Percentiles rank a stretch among this genome's conserved stretches.
Evolutionary conservation across 2,329 filamentous ascomycete species (phyloP).

Genomic region (Furcasterigmium sp.): DNA sequence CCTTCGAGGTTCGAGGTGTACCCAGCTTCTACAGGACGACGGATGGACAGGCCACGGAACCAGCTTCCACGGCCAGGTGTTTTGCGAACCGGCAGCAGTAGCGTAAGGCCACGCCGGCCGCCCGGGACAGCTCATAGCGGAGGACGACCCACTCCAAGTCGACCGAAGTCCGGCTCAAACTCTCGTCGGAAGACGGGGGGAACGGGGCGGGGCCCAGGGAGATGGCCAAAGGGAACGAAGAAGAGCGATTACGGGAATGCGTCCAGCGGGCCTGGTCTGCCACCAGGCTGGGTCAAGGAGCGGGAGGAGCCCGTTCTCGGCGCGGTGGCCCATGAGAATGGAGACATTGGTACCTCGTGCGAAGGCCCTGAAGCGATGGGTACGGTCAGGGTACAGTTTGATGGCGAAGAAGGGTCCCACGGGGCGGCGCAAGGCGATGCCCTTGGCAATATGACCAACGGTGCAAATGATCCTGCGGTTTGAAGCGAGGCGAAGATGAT

Average conservation of each 20-base stretch:
- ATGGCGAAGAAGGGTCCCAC: background rate
- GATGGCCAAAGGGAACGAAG: conserved; percentile 64
- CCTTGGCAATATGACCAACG: no score
- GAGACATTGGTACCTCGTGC: background rate
- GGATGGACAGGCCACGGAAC: conserved; percentile 39
- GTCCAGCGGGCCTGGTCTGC: conserved; percentile 58
- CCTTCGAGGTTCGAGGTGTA: conserved; percentile 72
- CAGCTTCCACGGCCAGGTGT: conserved; percentile 32
- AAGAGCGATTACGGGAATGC: conserved; percentile 65
- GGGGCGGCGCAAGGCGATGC: no score
- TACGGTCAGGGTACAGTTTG: background rate
- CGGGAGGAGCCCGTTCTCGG: conserved; percentile 14
- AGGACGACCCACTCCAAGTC: conserved; percentile 18
- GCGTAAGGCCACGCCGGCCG: conserved; percentile 33
- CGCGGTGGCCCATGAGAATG: conserved; percentile 20
- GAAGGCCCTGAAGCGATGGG: background rate
- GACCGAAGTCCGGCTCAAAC: conserved; percentile 34
- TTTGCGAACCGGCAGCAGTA: conserved; percentile 26
- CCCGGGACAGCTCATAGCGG: conserved; percentile 20
- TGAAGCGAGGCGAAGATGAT: no score
- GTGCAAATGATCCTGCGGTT: no score
- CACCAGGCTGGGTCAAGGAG: conserved; percentile 47
- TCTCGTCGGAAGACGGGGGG: conserved; percentile 54
- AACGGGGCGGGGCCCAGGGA: conserved; percentile 58
- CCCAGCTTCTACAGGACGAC: conserved; percentile 51